Conservation (phyloP, 140 eudicot species). For the Flaveria floridana region DNA sequence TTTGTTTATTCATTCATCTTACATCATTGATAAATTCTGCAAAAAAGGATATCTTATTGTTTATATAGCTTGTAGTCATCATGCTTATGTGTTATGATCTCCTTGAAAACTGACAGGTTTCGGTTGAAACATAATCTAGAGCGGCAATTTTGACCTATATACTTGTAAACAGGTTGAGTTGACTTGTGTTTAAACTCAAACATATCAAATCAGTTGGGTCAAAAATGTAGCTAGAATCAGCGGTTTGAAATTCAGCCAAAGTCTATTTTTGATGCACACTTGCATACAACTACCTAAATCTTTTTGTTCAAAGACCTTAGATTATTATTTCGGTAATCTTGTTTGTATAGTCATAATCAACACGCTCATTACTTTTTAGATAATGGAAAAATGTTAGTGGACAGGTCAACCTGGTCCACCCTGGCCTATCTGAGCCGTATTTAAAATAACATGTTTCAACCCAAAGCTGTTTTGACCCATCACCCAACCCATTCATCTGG, state of each 20-base stretch:
- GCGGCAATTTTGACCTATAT: not conserved
- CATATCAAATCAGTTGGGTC: not conserved
- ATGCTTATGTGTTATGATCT: constrained; percentile 11
- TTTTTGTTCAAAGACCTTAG: not conserved
- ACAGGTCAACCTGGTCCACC: not conserved
- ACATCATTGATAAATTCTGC: not conserved
- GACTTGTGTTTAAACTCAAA: not conserved
- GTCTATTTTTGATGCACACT: not conserved
- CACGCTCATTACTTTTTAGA: not conserved
- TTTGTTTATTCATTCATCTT: constrained; percentile 13
- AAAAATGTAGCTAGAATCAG: not conserved
- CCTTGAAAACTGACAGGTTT: not conserved
- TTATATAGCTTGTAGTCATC: constrained; percentile 5
- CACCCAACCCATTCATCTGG: too few relatives aligned
- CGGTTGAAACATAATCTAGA: not conserved
- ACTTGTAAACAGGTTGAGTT: not conserved
- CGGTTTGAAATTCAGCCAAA: not conserved
- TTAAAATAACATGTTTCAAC: not conserved
- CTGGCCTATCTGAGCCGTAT: not conserved
- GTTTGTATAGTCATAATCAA: not conserved
- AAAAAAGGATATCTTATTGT: constrained; percentile 1
- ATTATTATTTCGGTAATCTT: not conserved
- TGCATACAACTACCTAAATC: not conserved
- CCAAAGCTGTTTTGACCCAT: not conserved
- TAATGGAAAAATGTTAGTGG: not conserved